Percentiles rank a stretch among this genome's conserved stretches.
Conservation (phyloP, 257 asterid species). For the Rauvolfia tetraphylla region DNA sequence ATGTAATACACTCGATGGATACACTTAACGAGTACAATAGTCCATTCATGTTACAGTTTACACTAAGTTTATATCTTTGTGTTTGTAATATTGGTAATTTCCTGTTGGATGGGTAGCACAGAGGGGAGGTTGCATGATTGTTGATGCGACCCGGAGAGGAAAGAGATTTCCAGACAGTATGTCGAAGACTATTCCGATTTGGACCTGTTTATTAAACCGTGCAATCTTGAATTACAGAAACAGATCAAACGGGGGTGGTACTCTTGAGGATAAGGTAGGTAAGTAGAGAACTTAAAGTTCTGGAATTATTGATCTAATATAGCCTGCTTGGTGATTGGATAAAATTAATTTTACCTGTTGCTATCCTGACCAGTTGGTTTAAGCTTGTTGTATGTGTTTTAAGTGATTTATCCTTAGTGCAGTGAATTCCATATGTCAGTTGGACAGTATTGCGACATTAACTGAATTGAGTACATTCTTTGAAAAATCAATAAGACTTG, state of each 20-base stretch:
- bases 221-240: slow-evolving; percentile 51
- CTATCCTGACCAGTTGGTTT: neutral
- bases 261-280: slow-evolving; percentile 42
- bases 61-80: neutral
- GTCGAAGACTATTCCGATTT: slow-evolving; percentile 97
- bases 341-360: neutral
- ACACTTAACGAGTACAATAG: neutral
- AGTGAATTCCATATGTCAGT: neutral
- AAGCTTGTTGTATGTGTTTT: neutral
- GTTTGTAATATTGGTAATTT: neutral
- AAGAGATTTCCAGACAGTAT: slow-evolving; percentile 96
- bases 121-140: slow-evolving; percentile 93
- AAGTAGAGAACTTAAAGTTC: neutral
- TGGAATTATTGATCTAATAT: slow-evolving; percentile 4
- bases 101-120: slow-evolving; percentile 59
- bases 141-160: slow-evolving; percentile 92
- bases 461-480: neutral
- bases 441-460: neutral
- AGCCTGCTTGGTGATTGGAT: neutral
- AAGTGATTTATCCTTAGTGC: neutral
- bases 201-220: slow-evolving; percentile 91
- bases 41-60: neutral
- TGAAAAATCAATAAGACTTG: neutral
- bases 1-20: neutral
- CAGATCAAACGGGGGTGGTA: slow-evolving; percentile 12